These are phyloP conservation scores for Cerrena zonata DNA, from an alignment of 1,284 basidiomycete genomes.

Conservation along the genomic window DNA sequence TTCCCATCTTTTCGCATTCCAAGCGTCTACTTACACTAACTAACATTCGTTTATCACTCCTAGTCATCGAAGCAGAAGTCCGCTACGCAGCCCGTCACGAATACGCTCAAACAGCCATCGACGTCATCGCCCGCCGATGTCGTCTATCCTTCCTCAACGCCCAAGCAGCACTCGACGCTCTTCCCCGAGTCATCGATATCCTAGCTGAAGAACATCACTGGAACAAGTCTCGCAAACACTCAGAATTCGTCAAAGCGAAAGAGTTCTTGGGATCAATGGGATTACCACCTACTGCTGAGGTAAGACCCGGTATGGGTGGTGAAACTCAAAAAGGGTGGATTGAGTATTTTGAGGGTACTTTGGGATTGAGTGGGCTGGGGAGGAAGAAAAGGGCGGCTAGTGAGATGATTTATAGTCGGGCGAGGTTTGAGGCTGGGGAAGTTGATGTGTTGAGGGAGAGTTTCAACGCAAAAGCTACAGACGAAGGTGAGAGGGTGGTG, in stretches of 20 bases:
- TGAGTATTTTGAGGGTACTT: constrained; percentile 34
- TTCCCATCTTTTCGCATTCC: too few species aligned
- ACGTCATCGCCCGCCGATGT: constrained; percentile 88
- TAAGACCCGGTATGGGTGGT: constrained; percentile 26
- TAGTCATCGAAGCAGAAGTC: constrained; percentile 89
- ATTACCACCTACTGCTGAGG: constrained; percentile 39
- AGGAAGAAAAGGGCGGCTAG: constrained; percentile 21
- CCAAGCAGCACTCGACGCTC: constrained; percentile 76
- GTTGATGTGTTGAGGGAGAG: constrained; percentile 52
- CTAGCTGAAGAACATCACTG: constrained; percentile 86
- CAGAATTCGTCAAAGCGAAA: constrained; percentile 60
- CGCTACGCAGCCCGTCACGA: constrained; percentile 87
- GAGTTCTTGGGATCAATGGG: constrained; percentile 76
- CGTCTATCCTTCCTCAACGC: constrained; percentile 91
- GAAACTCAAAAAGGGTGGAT: constrained; percentile 30
- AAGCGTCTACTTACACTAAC: too few species aligned
- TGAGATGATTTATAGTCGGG: constrained; percentile 43
- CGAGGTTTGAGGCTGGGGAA: constrained; percentile 67
- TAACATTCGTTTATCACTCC: background rate
- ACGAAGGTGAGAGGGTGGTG: constrained; percentile 4
- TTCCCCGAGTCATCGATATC: constrained; percentile 85
- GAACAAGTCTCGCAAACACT: constrained; percentile 51
- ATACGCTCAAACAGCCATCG: constrained; percentile 85
- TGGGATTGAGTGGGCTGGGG: constrained; percentile 16
- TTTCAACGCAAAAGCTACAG: constrained; percentile 36